A percentile compares a stretch with the other conserved stretches of the same genome.
Evolutionary conservation across 768 basidiomycete genomes (phyloP).

Genomic region (Coprinellus aureogranulatus): DNA sequence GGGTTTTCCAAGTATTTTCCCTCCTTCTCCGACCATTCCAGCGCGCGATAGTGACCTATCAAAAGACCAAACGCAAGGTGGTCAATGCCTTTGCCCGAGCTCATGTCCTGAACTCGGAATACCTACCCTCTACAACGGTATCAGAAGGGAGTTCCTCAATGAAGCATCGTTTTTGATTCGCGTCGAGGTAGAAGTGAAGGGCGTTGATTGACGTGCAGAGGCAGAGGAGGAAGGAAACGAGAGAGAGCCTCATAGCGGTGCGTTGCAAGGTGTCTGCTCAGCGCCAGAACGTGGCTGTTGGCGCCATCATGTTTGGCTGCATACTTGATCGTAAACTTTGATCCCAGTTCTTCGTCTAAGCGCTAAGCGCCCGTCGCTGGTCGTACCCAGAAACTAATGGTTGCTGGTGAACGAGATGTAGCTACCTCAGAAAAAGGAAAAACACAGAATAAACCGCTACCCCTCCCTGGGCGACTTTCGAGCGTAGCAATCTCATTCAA

Average conservation of each 20-base stretch:
- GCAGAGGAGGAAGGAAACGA: constrained; percentile 28
- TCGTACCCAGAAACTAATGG: too few relatives aligned
- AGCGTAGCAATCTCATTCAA: too few relatives aligned
- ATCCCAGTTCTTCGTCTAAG: too few relatives aligned
- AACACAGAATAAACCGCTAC: too few relatives aligned
- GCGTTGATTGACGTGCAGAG: constrained; percentile 56
- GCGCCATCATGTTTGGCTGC: not conserved
- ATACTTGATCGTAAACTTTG: not conserved
- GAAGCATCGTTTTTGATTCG: constrained; percentile 91
- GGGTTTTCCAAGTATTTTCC: constrained; percentile 70
- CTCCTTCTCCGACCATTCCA: constrained; percentile 81
- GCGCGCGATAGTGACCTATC: constrained; percentile 87
- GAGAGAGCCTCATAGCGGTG: constrained; percentile 26
- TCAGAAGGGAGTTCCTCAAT: constrained; percentile 93
- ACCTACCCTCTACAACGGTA: constrained; percentile 89
- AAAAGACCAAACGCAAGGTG: not conserved
- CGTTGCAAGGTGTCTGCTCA: not conserved
- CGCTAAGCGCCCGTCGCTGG: too few relatives aligned
- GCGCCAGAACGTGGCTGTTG: not conserved
- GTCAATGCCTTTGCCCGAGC: too few relatives aligned
- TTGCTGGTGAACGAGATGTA: too few relatives aligned
- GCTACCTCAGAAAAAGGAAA: too few relatives aligned
- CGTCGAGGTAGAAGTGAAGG: constrained; percentile 95
- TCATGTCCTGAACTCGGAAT: not conserved
- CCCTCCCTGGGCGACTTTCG: too few relatives aligned